Evolutionary conservation across 495 filamentous ascomycete species (phyloP), one percentile per base, ranked within the genome.

Genomic region (Amorphotheca resinae): DNA sequence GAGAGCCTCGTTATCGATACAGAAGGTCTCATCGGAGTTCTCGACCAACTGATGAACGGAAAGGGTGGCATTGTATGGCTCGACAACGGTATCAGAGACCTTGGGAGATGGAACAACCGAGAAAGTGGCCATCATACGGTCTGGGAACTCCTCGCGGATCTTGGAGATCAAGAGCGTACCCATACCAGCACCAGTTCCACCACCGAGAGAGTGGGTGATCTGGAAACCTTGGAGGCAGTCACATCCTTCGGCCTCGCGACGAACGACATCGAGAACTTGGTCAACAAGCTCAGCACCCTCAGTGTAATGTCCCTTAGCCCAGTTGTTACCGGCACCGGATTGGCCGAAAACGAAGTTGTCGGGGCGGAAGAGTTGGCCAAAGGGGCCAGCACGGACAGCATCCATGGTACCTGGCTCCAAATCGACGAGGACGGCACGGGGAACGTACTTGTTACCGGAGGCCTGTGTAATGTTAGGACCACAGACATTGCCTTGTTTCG

Each of bases 21-120:
- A 99, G 84, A 99, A 99, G 64, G 91, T 99, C 84, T 96, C 91
- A 63, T 99, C 91, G 38, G 93, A 96, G 80, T 99, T 95, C 80
- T 99, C 91, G 63, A 99, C 93, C 52, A 99, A 79, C 76, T 99
- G 91, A 73, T 99, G 91, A 50, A 99, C 76, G 58, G 91, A 99
- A 51, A 99, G 83, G 57, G 91, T 99, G 59, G 91, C 91, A 68
- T 99, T 99, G 80, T 99, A 99, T 48, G 91, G 91, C 76, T 99
- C 91, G 63, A 99, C 91, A 58, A 99, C 91, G 65, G 91, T 99
- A 63, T 99, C 91, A 50, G 93, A 96, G 55, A 99, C 91, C 80
- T 96, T 99, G 60, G 91, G 91, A n/a, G 91, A 96, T 51, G 91
- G 91, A 38, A 99, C 80, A 59, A 99, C 91, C 60, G 91, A 99